These are phyloP conservation scores for Solanum aculeatissimum DNA, from an alignment of 305 asterid species.

Conservation along the genomic window DNA sequence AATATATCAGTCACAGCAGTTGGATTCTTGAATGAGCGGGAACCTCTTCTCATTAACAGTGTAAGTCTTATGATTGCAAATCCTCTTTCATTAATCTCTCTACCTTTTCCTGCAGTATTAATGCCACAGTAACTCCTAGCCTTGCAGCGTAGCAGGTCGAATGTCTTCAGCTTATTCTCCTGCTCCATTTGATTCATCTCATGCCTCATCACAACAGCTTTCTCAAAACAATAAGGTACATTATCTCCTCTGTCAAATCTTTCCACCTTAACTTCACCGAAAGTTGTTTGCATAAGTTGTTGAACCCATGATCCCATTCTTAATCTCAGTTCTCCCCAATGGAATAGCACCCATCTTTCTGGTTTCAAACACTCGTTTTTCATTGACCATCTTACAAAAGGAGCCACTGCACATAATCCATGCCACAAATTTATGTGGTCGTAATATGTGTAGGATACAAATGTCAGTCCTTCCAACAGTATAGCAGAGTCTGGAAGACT, in stretches of 20 bases:
- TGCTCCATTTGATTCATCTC: slow-evolving; percentile 32
- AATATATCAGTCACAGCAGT: slow-evolving; percentile 23
- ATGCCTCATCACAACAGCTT: slow-evolving; percentile 51
- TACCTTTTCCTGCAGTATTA: slow-evolving; percentile 5
- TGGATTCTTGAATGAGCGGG: slow-evolving; percentile 42
- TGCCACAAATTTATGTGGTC: slow-evolving; percentile 47
- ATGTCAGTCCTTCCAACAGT: slow-evolving; percentile 36
- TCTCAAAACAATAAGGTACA: slow-evolving; percentile 39
- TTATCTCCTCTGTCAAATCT: slow-evolving; percentile 8
- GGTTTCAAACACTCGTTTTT: slow-evolving; percentile 33
- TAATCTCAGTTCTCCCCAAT: slow-evolving; percentile 40
- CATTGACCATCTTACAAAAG: slow-evolving; percentile 47
- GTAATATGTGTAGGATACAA: slow-evolving; percentile 36
- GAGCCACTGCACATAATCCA: slow-evolving; percentile 38
- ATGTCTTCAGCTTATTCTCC: slow-evolving; percentile 30
- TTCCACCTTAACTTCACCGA: slow-evolving; percentile 17
- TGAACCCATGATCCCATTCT: slow-evolving; percentile 41
- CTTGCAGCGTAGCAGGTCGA: slow-evolving; percentile 39
- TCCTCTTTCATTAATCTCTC: slow-evolving; percentile 7
- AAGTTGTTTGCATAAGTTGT: slow-evolving; percentile 16
- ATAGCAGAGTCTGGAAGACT: slow-evolving; percentile 33
- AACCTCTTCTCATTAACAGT: slow-evolving; percentile 36
- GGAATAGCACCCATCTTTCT: slow-evolving; percentile 38
- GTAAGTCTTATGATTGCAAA: slow-evolving; percentile 27
- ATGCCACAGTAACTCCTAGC: slow-evolving; percentile 35